Base-by-base conservation (phyloP, 371 early-diverging fungal genomes). In the Blastocladiella emersonii region DNA sequence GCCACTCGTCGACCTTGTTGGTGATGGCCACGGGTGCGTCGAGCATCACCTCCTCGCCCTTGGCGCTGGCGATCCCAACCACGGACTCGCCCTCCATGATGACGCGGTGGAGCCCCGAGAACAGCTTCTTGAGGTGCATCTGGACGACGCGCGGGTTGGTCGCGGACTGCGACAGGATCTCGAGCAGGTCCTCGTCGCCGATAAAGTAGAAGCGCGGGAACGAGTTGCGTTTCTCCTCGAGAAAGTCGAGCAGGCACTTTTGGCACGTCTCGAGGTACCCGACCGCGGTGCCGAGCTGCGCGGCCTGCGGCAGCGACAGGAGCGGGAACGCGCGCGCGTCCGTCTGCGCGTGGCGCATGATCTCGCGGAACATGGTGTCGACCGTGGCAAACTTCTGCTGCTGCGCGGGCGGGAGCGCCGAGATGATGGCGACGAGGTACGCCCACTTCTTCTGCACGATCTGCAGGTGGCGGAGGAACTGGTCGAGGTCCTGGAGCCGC, bases 151-250 rank as follows among this genome's bases (percentile, higher is more conserved):
- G 63, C 23, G 77, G 77, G 60, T 79, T 76, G 48, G 71, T 67
- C 3, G 76, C 68, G 25, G 41, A 41, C 57, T 78, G 78, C n/a
- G 78, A 77, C 34, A 79, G 63, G 51, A 81, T 76, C 61, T 81
- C 79, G 10, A 81, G 70, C 57, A 79, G 61, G 56, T 79, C 80
- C 37, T 79, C 82, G 65, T 79, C 79, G 10, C 78, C 77, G 48
- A 81, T 70, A 49, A 81, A 81, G 66, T 79, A 81, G 61, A 81
- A 79, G 32, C 78, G 67, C 8, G 79, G 71, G 66, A 81, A 81
- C 32, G 57, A 63, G 3, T 65, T 63, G 17, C 82, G 67, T 62
- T 79, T 81, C 45, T 71, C 63, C 64, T 81, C 80, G 30, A 81
- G 61, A 61, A 74, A 81, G 34, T 78, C 81, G 56, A 74, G 71